phyloP scores from a whole-genome alignment of 2,329 filamentous ascomycete species.

The Ophiostoma ulmi region DNA sequence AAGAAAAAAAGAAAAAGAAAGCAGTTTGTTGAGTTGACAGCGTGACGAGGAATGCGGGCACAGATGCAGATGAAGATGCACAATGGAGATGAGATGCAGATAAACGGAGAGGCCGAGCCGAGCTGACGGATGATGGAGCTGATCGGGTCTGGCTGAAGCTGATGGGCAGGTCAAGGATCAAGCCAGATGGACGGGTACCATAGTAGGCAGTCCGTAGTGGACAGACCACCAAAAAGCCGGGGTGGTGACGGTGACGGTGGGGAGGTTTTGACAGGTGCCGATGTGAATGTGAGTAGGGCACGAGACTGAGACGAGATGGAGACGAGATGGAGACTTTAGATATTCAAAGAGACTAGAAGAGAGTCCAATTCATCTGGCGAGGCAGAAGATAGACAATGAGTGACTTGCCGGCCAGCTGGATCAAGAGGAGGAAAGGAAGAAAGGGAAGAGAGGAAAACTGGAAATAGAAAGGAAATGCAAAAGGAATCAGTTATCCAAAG shows the following conservation, averaged over 20 bases:
- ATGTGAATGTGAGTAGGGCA: background rate
- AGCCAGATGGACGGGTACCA: background rate
- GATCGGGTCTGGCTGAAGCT: background rate
- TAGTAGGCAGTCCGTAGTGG: background rate
- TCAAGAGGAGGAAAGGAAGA: background rate
- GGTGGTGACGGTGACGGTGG: background rate
- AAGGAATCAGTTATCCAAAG: background rate
- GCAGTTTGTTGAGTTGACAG: background rate
- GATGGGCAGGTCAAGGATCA: constrained; percentile 2
- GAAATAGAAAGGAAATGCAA: background rate
- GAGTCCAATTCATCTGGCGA: too few relatives aligned
- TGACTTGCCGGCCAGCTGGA: background rate
- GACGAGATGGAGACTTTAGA: too few relatives aligned
- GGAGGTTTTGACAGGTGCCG: background rate
- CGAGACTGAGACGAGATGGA: background rate
- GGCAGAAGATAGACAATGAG: background rate
- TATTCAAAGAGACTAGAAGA: too few relatives aligned
- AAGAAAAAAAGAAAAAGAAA: background rate
- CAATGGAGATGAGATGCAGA: background rate
- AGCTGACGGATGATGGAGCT: background rate
- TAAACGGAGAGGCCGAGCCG: background rate
- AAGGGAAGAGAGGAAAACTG: background rate
- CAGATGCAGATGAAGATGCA: background rate
- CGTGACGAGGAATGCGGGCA: background rate
- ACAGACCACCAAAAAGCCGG: background rate